These are phyloP conservation scores for Nectriaceae sp. DNA, from an alignment of 2,329 filamentous ascomycete genomes.

Conservation along the genomic window DNA sequence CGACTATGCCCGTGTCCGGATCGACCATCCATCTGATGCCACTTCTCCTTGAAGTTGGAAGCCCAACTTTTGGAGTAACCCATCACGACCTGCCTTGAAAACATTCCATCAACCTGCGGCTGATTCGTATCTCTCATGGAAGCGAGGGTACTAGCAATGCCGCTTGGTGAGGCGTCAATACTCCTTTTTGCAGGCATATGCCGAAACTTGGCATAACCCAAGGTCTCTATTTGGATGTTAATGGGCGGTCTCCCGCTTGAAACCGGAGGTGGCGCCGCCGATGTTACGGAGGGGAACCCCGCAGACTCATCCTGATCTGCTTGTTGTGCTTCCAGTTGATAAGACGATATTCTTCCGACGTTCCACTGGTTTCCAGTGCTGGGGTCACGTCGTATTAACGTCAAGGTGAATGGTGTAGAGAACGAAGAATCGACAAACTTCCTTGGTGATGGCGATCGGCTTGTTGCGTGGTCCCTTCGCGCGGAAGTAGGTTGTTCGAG, in stretches of 20 bases:
- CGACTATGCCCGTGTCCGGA: constrained; percentile 28
- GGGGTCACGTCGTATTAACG: constrained; percentile 74
- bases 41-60: constrained; percentile 47
- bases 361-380: constrained; percentile 73
- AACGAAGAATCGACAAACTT: constrained; percentile 35
- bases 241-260: constrained; percentile 42
- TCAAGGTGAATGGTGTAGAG: constrained; percentile 54
- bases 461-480: constrained; percentile 4
- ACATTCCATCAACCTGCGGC: constrained; percentile 32
- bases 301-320: constrained; percentile 23
- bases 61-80: constrained; percentile 53
- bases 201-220: constrained; percentile 60
- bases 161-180: constrained; percentile 30
- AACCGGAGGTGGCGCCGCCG: constrained; percentile 16
- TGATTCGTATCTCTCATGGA: constrained; percentile 7
- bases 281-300: constrained; percentile 25
- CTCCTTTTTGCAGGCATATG: constrained; percentile 45
- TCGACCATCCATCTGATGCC: constrained; percentile 39
- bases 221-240: constrained; percentile 53
- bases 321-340: constrained; percentile 44
- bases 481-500: background rate
- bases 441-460: constrained; percentile 40
- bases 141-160: constrained; percentile 15
- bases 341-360: constrained; percentile 64
- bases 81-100: constrained; percentile 61